Percentiles rank a stretch among this genome's conserved stretches.
These are phyloP conservation scores for Triticum urartu DNA, from an alignment of 176 grass and related monocot species.

Conservation along the genomic window DNA sequence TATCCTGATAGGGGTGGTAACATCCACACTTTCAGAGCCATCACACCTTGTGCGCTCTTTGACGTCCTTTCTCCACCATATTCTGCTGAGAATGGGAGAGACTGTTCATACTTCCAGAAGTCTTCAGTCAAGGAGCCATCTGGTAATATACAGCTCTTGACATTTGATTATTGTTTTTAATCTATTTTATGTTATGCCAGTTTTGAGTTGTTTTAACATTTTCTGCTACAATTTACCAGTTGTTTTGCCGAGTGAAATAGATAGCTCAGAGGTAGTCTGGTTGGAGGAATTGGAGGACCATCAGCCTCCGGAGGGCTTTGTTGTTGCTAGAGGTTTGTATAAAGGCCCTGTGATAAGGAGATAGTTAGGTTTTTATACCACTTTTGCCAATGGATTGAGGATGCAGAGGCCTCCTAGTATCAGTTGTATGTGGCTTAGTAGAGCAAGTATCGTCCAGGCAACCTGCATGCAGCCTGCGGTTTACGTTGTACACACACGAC, in stretches of 20 bases:
- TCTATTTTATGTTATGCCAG: not conserved
- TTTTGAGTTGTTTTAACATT: constrained; percentile 19
- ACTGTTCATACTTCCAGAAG: constrained; percentile 90
- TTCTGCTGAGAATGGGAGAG: constrained; percentile 68
- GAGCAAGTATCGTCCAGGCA: constrained; percentile 21
- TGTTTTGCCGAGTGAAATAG: constrained; percentile 50
- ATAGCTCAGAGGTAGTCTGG: constrained; percentile 71
- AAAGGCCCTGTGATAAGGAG: constrained; percentile 78
- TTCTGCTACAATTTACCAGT: constrained; percentile 24
- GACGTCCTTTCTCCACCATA: constrained; percentile 95
- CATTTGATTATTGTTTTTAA: not conserved
- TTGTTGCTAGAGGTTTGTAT: constrained; percentile 82
- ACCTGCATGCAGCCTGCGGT: constrained; percentile 2
- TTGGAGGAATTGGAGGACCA: constrained; percentile 83
- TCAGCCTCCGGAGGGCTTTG: constrained; percentile 88
- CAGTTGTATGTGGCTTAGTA: constrained; percentile 4
- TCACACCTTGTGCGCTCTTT: constrained; percentile 91
- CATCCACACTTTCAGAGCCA: constrained; percentile 92
- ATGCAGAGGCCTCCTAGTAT: constrained; percentile 9
- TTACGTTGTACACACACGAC: constrained; percentile 39
- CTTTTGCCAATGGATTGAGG: constrained; percentile 12
- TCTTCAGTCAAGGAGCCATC: constrained; percentile 40
- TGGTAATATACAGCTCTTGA: constrained; percentile 45
- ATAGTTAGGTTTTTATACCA: constrained; percentile 36
- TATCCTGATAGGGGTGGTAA: constrained; percentile 83